Evolutionary conservation across 2,329 filamentous ascomycete genomes (phyloP), one percentile per base, ranked within the genome.

Genomic region (Sarocladiaceae sp.): DNA sequence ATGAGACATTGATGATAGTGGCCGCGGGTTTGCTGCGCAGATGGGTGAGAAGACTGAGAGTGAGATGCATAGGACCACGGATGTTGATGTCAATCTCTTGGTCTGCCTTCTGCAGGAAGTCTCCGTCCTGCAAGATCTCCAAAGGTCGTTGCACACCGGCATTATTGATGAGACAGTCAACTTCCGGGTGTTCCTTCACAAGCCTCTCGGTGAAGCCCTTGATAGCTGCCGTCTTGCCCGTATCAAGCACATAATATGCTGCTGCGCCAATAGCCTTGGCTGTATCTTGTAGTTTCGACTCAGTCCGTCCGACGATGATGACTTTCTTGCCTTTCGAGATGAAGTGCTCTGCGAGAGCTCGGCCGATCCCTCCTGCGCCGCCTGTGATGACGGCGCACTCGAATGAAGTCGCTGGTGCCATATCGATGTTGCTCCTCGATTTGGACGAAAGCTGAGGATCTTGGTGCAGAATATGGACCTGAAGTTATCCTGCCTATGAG

Each of bases 111-210:
- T 59, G 22, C 0, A 81, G 66, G 37, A 80, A 76, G 25, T 75
- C 69, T 0, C 64, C 59, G 20, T 70, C 69, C 35, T 65, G 63
- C 7, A 62, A 25, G 1, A 79, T 67, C 15, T 77, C 62, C 1
- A 84, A 69, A 0, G 78, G 80, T 2, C 77, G 65, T 60, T 83
- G 79, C 0, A 83, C 76, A 2, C 79, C 79, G 0, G 79, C 79
- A 52, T 84, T 83, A 65, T 83, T 83, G 60, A 83, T 66, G 0
- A 83, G 60, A 56, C 78, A 83, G 63, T 84, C 79, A 2, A 83
- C 60, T 1, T 64, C 62, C 1, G 62, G 77, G 57, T 83, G 74
- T 5, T 80, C 72, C 2, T 54, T 56, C 3, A 68, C 73, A 37
- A 83, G 59, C 15, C 67, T 69, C 37, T 69, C 53, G 51, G 76